phyloP scores from a whole-genome alignment of 257 asterid genomes.

The Ilex asprella region DNA sequence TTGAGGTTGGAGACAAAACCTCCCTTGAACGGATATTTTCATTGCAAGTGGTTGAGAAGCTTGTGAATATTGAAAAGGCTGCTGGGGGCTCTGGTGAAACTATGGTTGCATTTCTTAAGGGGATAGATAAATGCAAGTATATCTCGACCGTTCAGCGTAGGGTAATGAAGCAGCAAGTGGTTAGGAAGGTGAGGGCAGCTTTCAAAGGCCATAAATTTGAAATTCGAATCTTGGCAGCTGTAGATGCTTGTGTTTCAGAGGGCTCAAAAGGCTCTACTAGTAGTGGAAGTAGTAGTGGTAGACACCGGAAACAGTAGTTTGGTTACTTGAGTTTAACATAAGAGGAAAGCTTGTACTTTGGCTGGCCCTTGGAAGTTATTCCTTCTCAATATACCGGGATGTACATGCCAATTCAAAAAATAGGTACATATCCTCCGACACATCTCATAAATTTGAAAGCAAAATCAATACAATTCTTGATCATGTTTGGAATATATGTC shows the following conservation, averaged over 20 bases:
- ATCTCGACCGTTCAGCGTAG: conserved; percentile 23
- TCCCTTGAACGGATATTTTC: conserved; percentile 19
- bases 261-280: conserved; percentile 15
- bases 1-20: conserved; percentile 24
- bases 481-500: too few species aligned
- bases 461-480: too few species aligned
- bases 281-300: conserved; percentile 12
- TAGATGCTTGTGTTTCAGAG: conserved; percentile 20
- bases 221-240: conserved; percentile 15
- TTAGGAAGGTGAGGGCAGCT: conserved; percentile 22
- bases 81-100: conserved; percentile 21
- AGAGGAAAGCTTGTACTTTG: too few species aligned
- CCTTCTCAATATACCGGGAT: too few species aligned
- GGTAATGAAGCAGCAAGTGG: conserved; percentile 29
- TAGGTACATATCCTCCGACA: too few species aligned
- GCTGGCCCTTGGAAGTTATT: not conserved
- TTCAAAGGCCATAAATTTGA: conserved; percentile 23
- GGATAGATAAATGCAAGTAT: conserved; percentile 28
- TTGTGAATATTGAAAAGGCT: conserved; percentile 17
- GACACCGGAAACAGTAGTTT: conserved; percentile 10
- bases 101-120: conserved; percentile 23
- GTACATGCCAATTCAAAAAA: not conserved
- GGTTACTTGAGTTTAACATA: not conserved
- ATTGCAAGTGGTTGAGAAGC: conserved; percentile 21
- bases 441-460: too few species aligned